Evolutionary conservation across 2,329 filamentous ascomycete genomes (phyloP).

Genomic region (Cytospora piceae): DNA sequence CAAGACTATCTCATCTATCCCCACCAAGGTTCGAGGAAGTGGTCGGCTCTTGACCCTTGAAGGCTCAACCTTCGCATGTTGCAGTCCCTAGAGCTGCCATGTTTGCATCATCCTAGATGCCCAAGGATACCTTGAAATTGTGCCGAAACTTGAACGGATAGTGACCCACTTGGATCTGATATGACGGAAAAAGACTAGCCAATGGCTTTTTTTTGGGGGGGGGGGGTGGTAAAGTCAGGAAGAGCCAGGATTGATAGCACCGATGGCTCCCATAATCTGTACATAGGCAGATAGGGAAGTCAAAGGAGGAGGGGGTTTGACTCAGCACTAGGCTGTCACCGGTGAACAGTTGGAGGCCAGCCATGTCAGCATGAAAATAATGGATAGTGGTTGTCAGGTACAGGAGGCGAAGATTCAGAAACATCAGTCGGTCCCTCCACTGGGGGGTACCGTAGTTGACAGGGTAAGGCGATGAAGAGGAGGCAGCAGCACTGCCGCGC

Average conservation of each 20-base stretch:
- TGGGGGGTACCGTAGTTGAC: background rate
- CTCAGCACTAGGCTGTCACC: constrained; percentile 13
- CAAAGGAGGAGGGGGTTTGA: background rate
- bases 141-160: background rate
- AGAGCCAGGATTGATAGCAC: background rate
- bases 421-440: background rate
- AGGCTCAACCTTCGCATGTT: background rate
- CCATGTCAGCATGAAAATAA: constrained; percentile 5
- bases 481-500: constrained; percentile 11
- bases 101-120: constrained; percentile 1
- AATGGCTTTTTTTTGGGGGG: background rate
- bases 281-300: background rate
- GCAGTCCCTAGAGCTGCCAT: background rate
- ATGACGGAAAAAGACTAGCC: constrained; percentile 11
- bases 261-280: background rate
- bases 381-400: constrained; percentile 10
- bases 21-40: background rate
- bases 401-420: constrained; percentile 11
- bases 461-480: background rate
- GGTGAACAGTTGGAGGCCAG: background rate
- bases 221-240: too few relatives aligned
- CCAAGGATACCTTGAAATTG: background rate
- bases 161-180: constrained; percentile 4
- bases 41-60: background rate
- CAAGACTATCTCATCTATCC: background rate